Evolutionary conservation across 2,329 filamentous ascomycete species (phyloP), one percentile per base, ranked within the genome.

Genomic region (Fusarium sp.): DNA sequence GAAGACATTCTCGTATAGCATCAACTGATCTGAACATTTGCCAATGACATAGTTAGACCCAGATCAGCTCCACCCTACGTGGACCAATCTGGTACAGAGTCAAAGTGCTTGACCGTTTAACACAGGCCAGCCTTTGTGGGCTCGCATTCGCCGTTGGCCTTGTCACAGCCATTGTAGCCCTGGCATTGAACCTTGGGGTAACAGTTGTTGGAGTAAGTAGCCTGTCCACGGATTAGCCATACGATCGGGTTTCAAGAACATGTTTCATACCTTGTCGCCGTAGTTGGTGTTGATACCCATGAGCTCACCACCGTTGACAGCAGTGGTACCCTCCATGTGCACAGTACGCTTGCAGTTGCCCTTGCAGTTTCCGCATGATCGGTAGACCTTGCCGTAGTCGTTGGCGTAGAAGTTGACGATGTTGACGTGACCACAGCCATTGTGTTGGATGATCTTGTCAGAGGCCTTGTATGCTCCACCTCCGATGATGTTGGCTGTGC

Each of bases 361-460:
- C 20, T 54, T 71, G 46, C 71, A 73, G 53, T 73, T 73, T 2
- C 71, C 71, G 20, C 71, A 73, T 30, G 71, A 73, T 11, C 71
- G 63, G 43, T 73, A 73, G 2, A 73, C 76, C 70, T 85, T 85
- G 50, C 83, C 82, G 60, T 84, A 83, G 72, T 83, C 78, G 7
- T 80, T 75, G 60, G 78, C 81, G 51, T 81, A 68, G 20, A 68
- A 68, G 55, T 80, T 79, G 65, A 78, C 65, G 30, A 78, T 76
- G 53, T 77, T 76, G 19, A 83, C 78, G 10, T 78, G 82, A 1
- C 81, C 81, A 48, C 80, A 78, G 7, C 82, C 82, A 48, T 84
- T 83, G 69, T 83, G 81, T 72, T 84, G 82, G 44, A 83, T 74
- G 15, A 83, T 71, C 75, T 84, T 84, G 66, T 84, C 82, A 0